Base-by-base conservation (phyloP, 345 rosid genomes). In the Lenwebbia sp. region DNA sequence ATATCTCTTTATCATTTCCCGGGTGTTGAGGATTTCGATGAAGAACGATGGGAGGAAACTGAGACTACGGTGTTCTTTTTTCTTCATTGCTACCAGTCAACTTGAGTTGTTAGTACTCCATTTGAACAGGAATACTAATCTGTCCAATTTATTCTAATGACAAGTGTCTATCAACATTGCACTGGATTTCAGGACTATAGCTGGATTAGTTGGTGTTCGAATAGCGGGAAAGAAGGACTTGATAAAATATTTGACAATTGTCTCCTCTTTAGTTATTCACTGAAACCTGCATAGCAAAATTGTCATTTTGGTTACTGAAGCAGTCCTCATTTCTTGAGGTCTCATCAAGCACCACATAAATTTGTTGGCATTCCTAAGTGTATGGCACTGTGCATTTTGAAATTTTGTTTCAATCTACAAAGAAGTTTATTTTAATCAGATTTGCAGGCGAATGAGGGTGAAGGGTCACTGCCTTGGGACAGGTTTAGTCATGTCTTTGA, bases 361-460 rank as follows among this genome's bases (percentile, higher is more conserved):
- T 19, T 37, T 70, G 47, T 37, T 19, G 47, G 47, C 47, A 70
- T 10, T 70, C 47, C 13, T 19, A 37, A 19, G 81, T 70, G 11
- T 37, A 37, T 70, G 81, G 47, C 81, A 9, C 26, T 11, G 13
- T 37, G 81, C 78, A 33, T 70, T 53, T 37, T 70, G 83, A 82
- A 47, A 76, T 57, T 83, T 54, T 30, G 30, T 86, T 86, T 86
- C 60, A 52, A 83, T 58, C 58, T 90, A 82, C 88, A 26, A 49
- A 82, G 25, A 83, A 26, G 23, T 82, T 17, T 74, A 85, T 84
- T 40, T 85, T 62, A 37, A 7, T 85, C 85, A 74, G 37, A 84
- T 76, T 89, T 58, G 86, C 92, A 97, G 99, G 91, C 86, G 53
- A 92, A 89, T 85, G 99, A 94, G 91, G 98, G 93, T 30, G 98